Percentiles rank a stretch among this genome's conserved stretches.
Conservation (phyloP, 164 flowering plant genomes). For the Umbilicus rupestris region DNA sequence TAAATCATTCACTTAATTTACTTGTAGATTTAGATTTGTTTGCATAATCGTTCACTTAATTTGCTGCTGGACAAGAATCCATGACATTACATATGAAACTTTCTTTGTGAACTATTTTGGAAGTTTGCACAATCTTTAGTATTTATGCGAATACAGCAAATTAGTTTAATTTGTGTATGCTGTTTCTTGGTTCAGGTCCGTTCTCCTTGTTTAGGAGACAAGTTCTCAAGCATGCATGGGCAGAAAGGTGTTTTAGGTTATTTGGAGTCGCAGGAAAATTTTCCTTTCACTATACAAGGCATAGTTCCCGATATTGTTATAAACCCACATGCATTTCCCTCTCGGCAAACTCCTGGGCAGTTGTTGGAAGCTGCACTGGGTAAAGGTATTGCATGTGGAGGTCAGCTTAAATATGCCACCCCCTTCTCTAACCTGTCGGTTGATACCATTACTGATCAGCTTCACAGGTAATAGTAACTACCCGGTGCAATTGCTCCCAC, state of each 20-base stretch:
- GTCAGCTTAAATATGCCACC: slow-evolving; percentile 56
- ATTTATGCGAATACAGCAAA: neutral
- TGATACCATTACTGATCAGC: slow-evolving; percentile 74
- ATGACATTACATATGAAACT: neutral
- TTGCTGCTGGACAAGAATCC: neutral
- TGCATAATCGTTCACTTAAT: neutral
- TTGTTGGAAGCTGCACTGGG: slow-evolving; percentile 87
- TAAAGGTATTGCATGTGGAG: slow-evolving; percentile 82
- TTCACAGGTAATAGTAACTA: slow-evolving; percentile 51
- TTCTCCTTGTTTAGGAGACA: slow-evolving; percentile 85
- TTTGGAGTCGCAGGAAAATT: slow-evolving; percentile 82
- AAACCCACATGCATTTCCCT: slow-evolving; percentile 97
- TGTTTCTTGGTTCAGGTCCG: slow-evolving; percentile 49
- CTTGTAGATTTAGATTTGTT: neutral
- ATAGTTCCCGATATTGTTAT: slow-evolving; percentile 95
- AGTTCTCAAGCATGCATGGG: slow-evolving; percentile 98
- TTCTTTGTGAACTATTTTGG: neutral
- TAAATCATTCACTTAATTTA: neutral
- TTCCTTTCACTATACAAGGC: slow-evolving; percentile 83
- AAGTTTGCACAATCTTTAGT: neutral
- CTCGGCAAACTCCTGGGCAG: slow-evolving; percentile 94
- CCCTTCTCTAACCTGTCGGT: slow-evolving; percentile 77
- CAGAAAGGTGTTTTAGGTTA: slow-evolving; percentile 89
- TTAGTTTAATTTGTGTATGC: neutral
- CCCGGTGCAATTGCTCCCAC: neutral